phyloP scores from a whole-genome alignment of 495 filamentous ascomycete genomes.

The Penicillium nucicola region DNA sequence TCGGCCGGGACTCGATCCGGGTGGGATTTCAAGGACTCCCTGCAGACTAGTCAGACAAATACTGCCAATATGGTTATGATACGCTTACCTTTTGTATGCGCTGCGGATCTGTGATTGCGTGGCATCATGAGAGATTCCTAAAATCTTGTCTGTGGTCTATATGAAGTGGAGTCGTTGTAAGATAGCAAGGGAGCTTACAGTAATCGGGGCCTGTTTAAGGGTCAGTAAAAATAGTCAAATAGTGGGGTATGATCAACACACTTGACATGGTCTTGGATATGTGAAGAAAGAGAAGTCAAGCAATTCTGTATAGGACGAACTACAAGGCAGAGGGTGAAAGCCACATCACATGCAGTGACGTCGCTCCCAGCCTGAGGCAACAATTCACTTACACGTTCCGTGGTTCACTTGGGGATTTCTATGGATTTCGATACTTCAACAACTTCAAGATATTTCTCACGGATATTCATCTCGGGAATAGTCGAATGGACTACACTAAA shows the following conservation, averaged over 20 bases:
- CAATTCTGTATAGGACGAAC: too few species aligned
- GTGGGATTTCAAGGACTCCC: conserved; percentile 90
- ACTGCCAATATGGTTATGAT: not conserved
- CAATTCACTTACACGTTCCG: not conserved
- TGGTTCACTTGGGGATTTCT: conserved; percentile 8
- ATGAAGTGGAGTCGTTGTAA: conserved; percentile 1
- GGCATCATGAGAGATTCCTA: conserved; percentile 72
- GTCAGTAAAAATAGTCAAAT: conserved; percentile 1
- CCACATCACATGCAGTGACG: conserved; percentile 17
- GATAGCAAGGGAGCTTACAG: conserved; percentile 12
- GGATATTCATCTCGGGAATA: too few species aligned
- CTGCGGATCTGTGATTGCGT: conserved; percentile 82
- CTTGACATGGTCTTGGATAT: conserved; percentile 18
- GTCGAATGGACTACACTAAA: too few species aligned
- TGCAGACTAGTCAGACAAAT: conserved; percentile 27
- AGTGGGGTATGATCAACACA: conserved; percentile 5
- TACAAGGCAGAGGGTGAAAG: not conserved
- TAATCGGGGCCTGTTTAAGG: conserved; percentile 16
- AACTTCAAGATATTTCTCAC: too few species aligned
- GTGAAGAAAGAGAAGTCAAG: too few species aligned
- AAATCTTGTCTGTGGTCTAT: conserved; percentile 50
- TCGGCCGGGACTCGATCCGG: conserved; percentile 86
- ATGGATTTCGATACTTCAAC: too few species aligned
- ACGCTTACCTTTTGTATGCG: conserved; percentile 83
- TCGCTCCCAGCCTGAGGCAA: conserved; percentile 8